phyloP scores from a whole-genome alignment of 768 basidiomycete genomes.

The Pulveroboletus sp. region DNA sequence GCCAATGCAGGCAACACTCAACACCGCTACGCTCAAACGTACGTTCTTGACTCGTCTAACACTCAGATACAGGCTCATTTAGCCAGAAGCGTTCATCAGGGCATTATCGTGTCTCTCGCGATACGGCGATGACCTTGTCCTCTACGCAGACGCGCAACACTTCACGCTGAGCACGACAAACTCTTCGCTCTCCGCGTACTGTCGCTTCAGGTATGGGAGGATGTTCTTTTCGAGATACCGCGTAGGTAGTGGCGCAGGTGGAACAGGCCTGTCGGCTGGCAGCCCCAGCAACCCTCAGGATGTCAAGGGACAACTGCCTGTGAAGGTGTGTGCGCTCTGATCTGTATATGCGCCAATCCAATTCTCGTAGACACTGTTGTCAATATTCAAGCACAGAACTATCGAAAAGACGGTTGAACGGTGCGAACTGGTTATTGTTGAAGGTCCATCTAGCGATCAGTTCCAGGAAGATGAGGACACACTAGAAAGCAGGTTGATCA shows the following conservation, averaged over 20 bases:
- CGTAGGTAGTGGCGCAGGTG: conserved; percentile 29
- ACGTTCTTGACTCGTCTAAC: conserved; percentile 8
- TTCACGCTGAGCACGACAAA: conserved; percentile 72
- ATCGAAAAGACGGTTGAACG: conserved; percentile 74
- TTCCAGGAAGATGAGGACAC: conserved; percentile 43
- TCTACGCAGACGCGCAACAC: conserved; percentile 57
- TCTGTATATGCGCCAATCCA: background rate
- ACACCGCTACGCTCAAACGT: conserved; percentile 51
- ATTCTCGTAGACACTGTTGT: conserved; percentile 54
- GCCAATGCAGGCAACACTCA: conserved; percentile 66
- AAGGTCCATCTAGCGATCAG: conserved; percentile 38
- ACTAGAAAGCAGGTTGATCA: conserved; percentile 65
- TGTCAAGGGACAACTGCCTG: conserved; percentile 62
- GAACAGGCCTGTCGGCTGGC: conserved; percentile 11
- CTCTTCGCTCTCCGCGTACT: conserved; percentile 77
- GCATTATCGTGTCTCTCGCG: conserved; percentile 72
- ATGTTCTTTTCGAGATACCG: conserved; percentile 69
- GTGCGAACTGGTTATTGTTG: conserved; percentile 68
- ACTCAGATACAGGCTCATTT: conserved; percentile 21
- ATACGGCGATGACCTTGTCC: conserved; percentile 76
- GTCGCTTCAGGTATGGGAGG: conserved; percentile 64
- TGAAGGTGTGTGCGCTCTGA: conserved; percentile 45
- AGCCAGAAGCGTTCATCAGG: conserved; percentile 60
- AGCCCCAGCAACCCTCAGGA: conserved; percentile 34
- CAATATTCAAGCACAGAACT: conserved; percentile 68